Percentiles rank a stretch among this genome's conserved stretches.
Conservation (phyloP, 441 rosid species). For the Euphorbia schlechtendalii region DNA sequence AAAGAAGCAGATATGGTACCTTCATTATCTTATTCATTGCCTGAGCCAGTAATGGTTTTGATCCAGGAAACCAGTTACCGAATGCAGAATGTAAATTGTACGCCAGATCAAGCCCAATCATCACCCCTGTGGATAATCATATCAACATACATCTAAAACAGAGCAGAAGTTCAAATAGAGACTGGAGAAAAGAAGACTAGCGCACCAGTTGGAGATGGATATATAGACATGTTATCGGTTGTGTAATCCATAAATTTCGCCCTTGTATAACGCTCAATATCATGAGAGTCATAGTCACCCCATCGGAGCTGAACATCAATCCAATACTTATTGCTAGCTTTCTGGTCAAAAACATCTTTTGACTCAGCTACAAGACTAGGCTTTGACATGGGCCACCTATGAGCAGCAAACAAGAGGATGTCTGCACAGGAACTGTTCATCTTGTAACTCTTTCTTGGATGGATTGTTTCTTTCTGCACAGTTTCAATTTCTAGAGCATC, state of each 20-base stretch:
- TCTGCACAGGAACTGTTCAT: conserved; percentile 99
- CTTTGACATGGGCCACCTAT: conserved; percentile 98
- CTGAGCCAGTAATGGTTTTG: conserved; percentile 88
- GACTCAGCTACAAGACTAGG: conserved; percentile 95
- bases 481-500: conserved; percentile 94
- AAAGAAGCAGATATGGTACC: conserved; percentile 32
- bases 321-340: conserved; percentile 95
- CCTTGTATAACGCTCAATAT: conserved; percentile 94
- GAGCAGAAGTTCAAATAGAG: not conserved
- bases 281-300: conserved; percentile 99
- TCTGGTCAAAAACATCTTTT: conserved; percentile 93
- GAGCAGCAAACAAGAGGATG: conserved; percentile 86
- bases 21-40: conserved; percentile 99
- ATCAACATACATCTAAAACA: not conserved
- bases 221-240: conserved; percentile 96
- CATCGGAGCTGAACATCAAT: conserved; percentile 96
- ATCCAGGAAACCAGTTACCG: conserved; percentile 94
- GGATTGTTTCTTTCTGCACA: conserved; percentile 97
- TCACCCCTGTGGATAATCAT: conserved; percentile 50
- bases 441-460: conserved; percentile 98
- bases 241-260: conserved; percentile 99
- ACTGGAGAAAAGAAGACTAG: not conserved
- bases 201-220: conserved; percentile 95
- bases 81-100: conserved; percentile 95
- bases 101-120: conserved; percentile 96